Evolutionary conservation across 805 yeast genomes (phyloP).

Genomic region (Ascoidea asiatica): DNA sequence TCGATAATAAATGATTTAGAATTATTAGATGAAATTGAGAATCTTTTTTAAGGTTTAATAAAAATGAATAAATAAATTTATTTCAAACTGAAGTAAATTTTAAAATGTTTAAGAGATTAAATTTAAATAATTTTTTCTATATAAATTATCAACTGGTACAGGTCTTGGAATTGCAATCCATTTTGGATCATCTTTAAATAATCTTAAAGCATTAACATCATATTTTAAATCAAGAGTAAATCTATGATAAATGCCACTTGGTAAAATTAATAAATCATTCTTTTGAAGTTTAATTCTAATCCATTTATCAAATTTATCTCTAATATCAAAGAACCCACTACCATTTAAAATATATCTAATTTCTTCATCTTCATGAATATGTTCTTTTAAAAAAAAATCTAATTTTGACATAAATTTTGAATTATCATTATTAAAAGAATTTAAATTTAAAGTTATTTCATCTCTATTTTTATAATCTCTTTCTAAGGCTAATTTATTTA

Average conservation of each 20-base stretch:
- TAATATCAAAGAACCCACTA: conserved; percentile 82
- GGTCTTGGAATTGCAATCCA: conserved; percentile 84
- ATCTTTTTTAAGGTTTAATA: too few relatives aligned
- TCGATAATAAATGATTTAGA: too few relatives aligned
- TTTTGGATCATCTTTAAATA: conserved; percentile 91
- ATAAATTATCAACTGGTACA: conserved; percentile 28
- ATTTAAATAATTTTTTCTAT: conserved; percentile 37
- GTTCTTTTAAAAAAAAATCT: conserved; percentile 65
- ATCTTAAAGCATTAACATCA: conserved; percentile 62
- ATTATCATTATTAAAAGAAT: conserved; percentile 49
- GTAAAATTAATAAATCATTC: conserved; percentile 59
- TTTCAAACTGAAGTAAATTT: too few relatives aligned
- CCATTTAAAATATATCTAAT: conserved; percentile 85
- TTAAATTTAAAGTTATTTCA: conserved; percentile 43
- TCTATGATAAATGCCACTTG: conserved; percentile 91
- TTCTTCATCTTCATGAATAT: conserved; percentile 94
- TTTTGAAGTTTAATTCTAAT: conserved; percentile 51
- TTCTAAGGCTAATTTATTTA: conserved; percentile 52
- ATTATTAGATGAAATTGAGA: too few relatives aligned
- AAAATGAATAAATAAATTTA: too few relatives aligned
- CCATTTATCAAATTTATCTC: conserved; percentile 57
- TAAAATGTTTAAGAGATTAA: too few relatives aligned
- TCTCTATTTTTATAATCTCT: conserved; percentile 77
- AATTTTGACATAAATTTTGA: conserved; percentile 49
- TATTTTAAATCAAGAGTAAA: conserved; percentile 60